Conservation (phyloP, 441 rosid species). For the Populus hybrid region DNA sequence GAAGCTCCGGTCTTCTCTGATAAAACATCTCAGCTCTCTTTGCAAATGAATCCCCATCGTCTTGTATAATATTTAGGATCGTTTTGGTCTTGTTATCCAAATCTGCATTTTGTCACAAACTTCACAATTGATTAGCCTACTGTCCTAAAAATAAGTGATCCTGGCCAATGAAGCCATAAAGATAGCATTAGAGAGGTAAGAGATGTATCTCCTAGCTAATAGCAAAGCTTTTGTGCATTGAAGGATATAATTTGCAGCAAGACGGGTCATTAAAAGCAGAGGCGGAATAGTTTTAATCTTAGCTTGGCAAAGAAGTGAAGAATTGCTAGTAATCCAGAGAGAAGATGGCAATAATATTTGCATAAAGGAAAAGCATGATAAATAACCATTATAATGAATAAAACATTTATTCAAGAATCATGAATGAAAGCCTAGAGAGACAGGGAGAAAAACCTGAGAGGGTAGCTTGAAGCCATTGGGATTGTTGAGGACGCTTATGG, state of each 20-base stretch:
- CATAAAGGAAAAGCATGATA: background rate
- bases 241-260: background rate
- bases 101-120: slow-evolving; percentile 29
- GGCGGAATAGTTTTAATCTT: background rate
- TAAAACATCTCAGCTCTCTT: no score
- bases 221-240: background rate
- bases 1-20: slow-evolving; percentile 43
- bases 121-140: background rate
- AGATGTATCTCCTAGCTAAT: background rate
- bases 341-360: no score
- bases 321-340: background rate
- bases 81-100: slow-evolving; percentile 43
- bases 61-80: slow-evolving; percentile 38
- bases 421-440: background rate
- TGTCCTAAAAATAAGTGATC: background rate
- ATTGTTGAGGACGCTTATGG: slow-evolving; percentile 35
- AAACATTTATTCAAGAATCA: background rate
- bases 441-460: slow-evolving; percentile 36
- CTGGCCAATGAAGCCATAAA: background rate
- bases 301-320: background rate
- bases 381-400: background rate
- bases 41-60: background rate
- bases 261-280: background rate
- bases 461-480: slow-evolving; percentile 50
- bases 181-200: background rate